phyloP scores from a whole-genome alignment of 495 filamentous ascomycete species.

The Thermochaetoides thermophila region DNA sequence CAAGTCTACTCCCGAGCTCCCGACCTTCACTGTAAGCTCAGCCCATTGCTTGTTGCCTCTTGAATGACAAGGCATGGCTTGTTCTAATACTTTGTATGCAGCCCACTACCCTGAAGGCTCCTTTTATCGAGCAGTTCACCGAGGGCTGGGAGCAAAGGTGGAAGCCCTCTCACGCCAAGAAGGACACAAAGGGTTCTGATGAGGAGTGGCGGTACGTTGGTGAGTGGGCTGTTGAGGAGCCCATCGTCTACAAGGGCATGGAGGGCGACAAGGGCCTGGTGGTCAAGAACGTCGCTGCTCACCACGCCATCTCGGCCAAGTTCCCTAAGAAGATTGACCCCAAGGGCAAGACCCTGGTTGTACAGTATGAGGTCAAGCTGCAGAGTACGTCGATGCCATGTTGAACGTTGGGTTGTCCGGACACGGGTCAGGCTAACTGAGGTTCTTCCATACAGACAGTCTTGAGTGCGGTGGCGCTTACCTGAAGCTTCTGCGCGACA shows the following conservation, averaged over 20 bases:
- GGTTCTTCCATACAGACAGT: slow-evolving; percentile 68
- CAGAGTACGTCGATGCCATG: slow-evolving; percentile 86
- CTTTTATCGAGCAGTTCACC: slow-evolving; percentile 97
- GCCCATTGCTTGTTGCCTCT: too few species aligned
- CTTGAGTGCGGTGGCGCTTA: slow-evolving; percentile 98
- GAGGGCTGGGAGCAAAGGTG: slow-evolving; percentile 85
- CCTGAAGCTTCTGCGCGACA: slow-evolving; percentile 97
- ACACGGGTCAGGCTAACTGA: too few species aligned
- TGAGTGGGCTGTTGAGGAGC: slow-evolving; percentile 95
- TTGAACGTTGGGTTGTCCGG: too few species aligned
- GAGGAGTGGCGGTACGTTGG: slow-evolving; percentile 98
- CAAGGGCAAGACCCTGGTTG: slow-evolving; percentile 90
- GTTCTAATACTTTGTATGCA: too few species aligned
- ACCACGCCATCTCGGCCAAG: slow-evolving; percentile 99
- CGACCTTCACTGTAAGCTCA: slow-evolving; percentile 72
- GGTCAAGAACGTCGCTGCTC: slow-evolving; percentile 89
- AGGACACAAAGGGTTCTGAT: slow-evolving; percentile 59
- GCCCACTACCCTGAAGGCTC: slow-evolving; percentile 78
- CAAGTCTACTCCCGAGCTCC: slow-evolving; percentile 43
- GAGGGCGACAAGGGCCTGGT: slow-evolving; percentile 94
- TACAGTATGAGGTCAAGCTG: slow-evolving; percentile 99
- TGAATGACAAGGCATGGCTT: too few species aligned
- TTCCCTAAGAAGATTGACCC: slow-evolving; percentile 94
- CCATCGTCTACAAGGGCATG: slow-evolving; percentile 79
- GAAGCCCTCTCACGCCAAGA: slow-evolving; percentile 92